phyloP scores from a whole-genome alignment of 768 basidiomycete genomes.

The Xanthoconium purpureum region DNA sequence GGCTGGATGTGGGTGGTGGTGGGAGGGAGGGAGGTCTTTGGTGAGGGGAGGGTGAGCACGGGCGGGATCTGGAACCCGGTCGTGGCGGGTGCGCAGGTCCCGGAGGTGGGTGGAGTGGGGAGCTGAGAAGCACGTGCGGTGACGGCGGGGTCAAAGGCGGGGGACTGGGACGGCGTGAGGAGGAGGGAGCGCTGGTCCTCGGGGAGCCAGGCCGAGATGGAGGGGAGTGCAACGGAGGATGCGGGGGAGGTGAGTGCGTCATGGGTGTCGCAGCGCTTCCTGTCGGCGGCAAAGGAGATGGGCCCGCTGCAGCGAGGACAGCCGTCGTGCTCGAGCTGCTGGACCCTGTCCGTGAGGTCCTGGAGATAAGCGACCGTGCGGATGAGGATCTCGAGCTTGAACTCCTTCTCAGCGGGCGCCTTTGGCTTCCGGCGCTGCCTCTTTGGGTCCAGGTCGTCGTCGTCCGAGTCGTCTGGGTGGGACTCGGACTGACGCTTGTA shows the following conservation, averaged over 20 bases:
- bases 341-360: slow-evolving; percentile 59
- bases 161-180: slow-evolving; percentile 35
- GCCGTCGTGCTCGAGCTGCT: slow-evolving; percentile 36
- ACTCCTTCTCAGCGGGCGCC: slow-evolving; percentile 70
- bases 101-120: slow-evolving; percentile 58
- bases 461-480: slow-evolving; percentile 33
- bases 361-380: slow-evolving; percentile 77
- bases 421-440: slow-evolving; percentile 30
- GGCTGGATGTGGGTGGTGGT: slow-evolving; percentile 15
- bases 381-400: slow-evolving; percentile 88
- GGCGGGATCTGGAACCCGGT: slow-evolving; percentile 36
- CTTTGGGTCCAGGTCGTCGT: slow-evolving; percentile 30
- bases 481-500: slow-evolving; percentile 35
- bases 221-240: slow-evolving; percentile 40
- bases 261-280: background rate
- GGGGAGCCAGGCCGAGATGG: slow-evolving; percentile 69
- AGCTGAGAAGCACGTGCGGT: slow-evolving; percentile 34
- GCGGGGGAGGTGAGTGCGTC: background rate
- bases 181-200: slow-evolving; percentile 30
- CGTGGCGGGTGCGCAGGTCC: slow-evolving; percentile 44
- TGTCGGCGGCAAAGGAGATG: slow-evolving; percentile 7
- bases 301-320: slow-evolving; percentile 23
- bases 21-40: slow-evolving; percentile 20
- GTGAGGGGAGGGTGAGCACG: slow-evolving; percentile 38
- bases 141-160: slow-evolving; percentile 31